phyloP scores from a whole-genome alignment of 345 rosid genomes.

The Hevea brasiliensis region DNA sequence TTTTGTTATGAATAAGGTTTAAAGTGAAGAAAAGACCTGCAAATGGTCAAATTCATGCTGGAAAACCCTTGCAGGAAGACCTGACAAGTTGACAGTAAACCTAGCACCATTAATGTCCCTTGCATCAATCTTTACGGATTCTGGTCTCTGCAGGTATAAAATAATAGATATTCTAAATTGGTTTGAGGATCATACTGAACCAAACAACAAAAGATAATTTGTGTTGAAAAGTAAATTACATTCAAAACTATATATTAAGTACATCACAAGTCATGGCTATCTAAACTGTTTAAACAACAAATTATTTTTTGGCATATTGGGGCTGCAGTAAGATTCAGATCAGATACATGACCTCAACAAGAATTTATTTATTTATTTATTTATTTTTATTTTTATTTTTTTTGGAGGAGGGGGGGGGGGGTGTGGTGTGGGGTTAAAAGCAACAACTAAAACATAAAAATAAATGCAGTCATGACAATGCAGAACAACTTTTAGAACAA shows the following conservation, averaged over 20 bases:
- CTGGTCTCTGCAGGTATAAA: constrained; percentile 70
- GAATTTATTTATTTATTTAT: too few species aligned
- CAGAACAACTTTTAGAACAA: background rate
- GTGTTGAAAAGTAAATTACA: background rate
- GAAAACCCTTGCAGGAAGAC: constrained; percentile 82
- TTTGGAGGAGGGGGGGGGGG: too few species aligned
- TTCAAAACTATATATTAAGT: background rate
- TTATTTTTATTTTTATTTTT: too few species aligned
- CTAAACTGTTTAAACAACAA: background rate
- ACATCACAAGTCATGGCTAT: background rate
- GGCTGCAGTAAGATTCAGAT: background rate
- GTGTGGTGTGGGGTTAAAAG: background rate
- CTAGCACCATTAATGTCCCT: constrained; percentile 65
- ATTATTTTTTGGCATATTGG: background rate
- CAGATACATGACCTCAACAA: background rate
- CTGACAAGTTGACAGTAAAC: constrained; percentile 68
- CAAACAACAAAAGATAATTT: background rate
- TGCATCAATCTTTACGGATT: constrained; percentile 86
- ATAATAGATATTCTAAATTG: background rate
- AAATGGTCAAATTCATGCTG: constrained; percentile 97
- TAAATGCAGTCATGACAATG: background rate
- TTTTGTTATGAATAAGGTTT: background rate
- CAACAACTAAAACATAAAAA: background rate
- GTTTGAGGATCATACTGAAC: constrained; percentile 3
- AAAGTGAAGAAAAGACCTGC: constrained; percentile 42